Percentiles rank a stretch among this genome's conserved stretches.
Evolutionary conservation across 1,284 basidiomycete genomes (phyloP).

Genomic region (Cryptococcus jaspeensis): DNA sequence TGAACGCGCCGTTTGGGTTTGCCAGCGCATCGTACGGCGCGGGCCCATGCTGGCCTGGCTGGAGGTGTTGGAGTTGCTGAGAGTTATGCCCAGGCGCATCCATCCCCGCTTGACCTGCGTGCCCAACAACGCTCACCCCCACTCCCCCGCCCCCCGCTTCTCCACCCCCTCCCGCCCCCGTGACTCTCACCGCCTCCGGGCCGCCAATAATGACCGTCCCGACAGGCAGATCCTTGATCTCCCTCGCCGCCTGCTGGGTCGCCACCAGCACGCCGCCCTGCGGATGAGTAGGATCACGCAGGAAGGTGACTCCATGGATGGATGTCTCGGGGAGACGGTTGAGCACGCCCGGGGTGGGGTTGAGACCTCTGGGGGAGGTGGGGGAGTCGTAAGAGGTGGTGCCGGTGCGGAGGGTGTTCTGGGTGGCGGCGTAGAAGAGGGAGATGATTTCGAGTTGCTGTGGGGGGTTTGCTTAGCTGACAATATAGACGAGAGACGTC

Average conservation of each 20-base stretch:
- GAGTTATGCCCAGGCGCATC: no score
- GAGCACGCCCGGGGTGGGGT: conserved; percentile 30
- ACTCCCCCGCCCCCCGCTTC: not conserved
- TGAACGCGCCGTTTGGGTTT: not conserved
- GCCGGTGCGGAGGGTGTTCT: conserved; percentile 4
- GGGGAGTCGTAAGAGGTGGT: conserved; percentile 14
- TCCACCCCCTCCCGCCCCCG: not conserved
- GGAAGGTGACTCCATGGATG: conserved; percentile 28
- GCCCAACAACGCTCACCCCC: not conserved
- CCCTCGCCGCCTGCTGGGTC: conserved; percentile 29
- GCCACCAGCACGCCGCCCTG: conserved; percentile 30
- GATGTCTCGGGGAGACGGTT: conserved; percentile 30
- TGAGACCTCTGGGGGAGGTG: conserved; percentile 22
- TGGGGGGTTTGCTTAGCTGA: no score
- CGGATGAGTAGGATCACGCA: conserved; percentile 25
- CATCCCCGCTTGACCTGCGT: not conserved
- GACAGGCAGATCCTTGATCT: conserved; percentile 31
- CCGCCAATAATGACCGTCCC: conserved; percentile 32
- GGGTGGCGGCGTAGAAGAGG: conserved; percentile 17
- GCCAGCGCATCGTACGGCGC: not conserved
- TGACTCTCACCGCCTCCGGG: not conserved
- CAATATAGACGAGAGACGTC: not conserved
- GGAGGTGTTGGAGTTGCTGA: no score
- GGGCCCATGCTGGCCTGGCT: no score
- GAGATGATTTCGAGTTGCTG: conserved; percentile 21